Conservation (phyloP, 2,329 filamentous ascomycete genomes). For the Orbilia javanica region DNA sequence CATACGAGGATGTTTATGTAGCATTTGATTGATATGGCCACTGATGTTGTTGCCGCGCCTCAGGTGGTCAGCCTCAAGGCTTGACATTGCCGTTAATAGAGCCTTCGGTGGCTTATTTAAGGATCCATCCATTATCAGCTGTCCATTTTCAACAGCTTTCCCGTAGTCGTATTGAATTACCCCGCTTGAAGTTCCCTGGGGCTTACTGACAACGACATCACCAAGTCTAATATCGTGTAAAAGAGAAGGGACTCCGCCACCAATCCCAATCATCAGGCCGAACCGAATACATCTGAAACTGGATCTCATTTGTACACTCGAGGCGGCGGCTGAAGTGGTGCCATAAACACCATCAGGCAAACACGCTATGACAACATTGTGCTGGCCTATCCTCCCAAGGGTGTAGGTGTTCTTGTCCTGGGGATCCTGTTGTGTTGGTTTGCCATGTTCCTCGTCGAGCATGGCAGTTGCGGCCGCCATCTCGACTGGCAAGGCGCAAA, state of each 20-base stretch:
- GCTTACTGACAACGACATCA: conserved; percentile 50
- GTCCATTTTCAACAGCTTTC: conserved; percentile 7
- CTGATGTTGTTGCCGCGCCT: neutral
- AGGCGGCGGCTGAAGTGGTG: conserved; percentile 57
- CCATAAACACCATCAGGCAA: conserved; percentile 59
- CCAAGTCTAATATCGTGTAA: conserved; percentile 62
- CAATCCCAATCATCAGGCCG: conserved; percentile 62
- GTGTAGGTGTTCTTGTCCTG: conserved; percentile 61
- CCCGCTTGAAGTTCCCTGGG: conserved; percentile 7
- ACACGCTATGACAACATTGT: conserved; percentile 62
- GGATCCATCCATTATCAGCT: neutral
- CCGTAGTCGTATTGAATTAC: conserved; percentile 53
- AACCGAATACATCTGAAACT: conserved; percentile 58
- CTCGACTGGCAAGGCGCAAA: conserved; percentile 63
- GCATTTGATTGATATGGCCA: conserved; percentile 3
- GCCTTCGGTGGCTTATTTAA: conserved; percentile 16
- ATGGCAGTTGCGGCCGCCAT: conserved; percentile 62
- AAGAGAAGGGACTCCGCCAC: conserved; percentile 60
- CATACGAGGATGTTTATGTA: conserved; percentile 13
- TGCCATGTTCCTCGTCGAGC: conserved; percentile 63
- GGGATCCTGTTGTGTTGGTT: conserved; percentile 39
- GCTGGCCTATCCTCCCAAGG: conserved; percentile 60
- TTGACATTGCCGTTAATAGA: conserved; percentile 6
- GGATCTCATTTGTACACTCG: conserved; percentile 56
- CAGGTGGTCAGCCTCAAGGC: conserved; percentile 4